Percentiles rank a stretch among this genome's conserved stretches.
phyloP scores from a whole-genome alignment of 2,329 filamentous ascomycete species.

The Chaetomiaceae sp. region DNA sequence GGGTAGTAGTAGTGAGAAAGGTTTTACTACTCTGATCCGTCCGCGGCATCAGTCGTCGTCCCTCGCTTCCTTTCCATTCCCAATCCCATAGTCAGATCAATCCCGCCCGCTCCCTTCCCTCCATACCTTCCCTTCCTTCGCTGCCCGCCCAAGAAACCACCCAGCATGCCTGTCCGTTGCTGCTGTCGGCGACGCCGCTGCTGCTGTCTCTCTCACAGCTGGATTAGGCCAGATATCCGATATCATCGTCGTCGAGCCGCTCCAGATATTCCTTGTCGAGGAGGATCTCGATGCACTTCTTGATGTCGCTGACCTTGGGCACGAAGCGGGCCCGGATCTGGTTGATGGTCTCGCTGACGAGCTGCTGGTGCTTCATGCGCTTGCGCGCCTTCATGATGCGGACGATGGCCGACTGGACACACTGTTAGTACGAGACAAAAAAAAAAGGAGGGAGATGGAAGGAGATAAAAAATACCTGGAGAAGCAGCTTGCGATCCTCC shows the following conservation, averaged over 20 bases:
- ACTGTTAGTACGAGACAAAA: slow-evolving; percentile 16
- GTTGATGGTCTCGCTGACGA: slow-evolving; percentile 91
- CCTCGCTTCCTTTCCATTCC: too few relatives aligned
- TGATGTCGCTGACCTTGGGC: slow-evolving; percentile 92
- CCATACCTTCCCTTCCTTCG: too few relatives aligned
- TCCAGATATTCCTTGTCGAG: slow-evolving; percentile 99
- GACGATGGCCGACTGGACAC: slow-evolving; percentile 82
- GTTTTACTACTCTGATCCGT: too few relatives aligned
- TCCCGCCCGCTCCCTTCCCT: too few relatives aligned
- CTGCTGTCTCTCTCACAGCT: neutral
- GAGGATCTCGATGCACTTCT: slow-evolving; percentile 98
- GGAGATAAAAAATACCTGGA: slow-evolving; percentile 68
- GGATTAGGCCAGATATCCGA: slow-evolving; percentile 82
- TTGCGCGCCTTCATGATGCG: slow-evolving; percentile 99
- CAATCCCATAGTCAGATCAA: too few relatives aligned
- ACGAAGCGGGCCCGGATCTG: slow-evolving; percentile 92
- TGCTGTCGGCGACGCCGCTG: too few relatives aligned
- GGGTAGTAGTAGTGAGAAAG: too few relatives aligned
- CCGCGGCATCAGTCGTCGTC: too few relatives aligned
- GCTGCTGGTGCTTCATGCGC: slow-evolving; percentile 94
- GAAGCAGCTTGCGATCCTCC: slow-evolving; percentile 91
- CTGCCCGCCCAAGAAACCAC: too few relatives aligned
- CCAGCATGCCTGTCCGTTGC: too few relatives aligned
- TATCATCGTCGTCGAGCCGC: slow-evolving; percentile 86
- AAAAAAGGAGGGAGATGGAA: neutral